Percentiles rank a stretch among this genome's conserved stretches.
Evolutionary conservation across 805 yeast genomes (phyloP).

Genomic region (Lachancea sp.): DNA sequence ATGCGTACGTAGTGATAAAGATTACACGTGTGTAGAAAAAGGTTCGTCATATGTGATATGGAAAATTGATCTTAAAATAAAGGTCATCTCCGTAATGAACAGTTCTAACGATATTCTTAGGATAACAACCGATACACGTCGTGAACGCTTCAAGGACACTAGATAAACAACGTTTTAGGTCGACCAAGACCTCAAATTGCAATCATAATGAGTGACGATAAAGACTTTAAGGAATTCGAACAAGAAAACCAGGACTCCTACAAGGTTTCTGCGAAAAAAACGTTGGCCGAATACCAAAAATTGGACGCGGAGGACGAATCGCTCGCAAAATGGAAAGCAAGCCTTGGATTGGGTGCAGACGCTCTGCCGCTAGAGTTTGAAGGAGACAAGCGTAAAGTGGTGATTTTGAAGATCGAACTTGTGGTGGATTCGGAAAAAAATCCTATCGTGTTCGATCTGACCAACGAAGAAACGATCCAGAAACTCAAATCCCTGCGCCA

Average conservation of each 20-base stretch:
- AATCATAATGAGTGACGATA: slow-evolving; percentile 32
- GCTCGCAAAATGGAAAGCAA: slow-evolving; percentile 84
- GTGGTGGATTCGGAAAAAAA: slow-evolving; percentile 55
- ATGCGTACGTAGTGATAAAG: no score
- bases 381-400: slow-evolving; percentile 72
- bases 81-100: no score
- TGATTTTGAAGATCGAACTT: slow-evolving; percentile 68
- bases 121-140: neutral
- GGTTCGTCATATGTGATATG: no score
- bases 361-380: slow-evolving; percentile 55
- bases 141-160: neutral
- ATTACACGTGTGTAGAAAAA: no score
- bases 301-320: slow-evolving; percentile 89
- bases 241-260: slow-evolving; percentile 27
- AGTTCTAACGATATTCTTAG: no score
- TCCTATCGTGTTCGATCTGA: slow-evolving; percentile 65
- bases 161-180: neutral
- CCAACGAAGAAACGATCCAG: slow-evolving; percentile 52
- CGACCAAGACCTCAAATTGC: neutral
- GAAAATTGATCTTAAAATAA: no score
- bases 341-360: slow-evolving; percentile 66
- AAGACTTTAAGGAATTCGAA: slow-evolving; percentile 25
- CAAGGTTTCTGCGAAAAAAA: slow-evolving; percentile 50
- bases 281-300: slow-evolving; percentile 73
- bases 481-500: slow-evolving; percentile 58